phyloP scores from a whole-genome alignment of 352 stramenopile genomes.

The Halophytophthora batemanensis region DNA sequence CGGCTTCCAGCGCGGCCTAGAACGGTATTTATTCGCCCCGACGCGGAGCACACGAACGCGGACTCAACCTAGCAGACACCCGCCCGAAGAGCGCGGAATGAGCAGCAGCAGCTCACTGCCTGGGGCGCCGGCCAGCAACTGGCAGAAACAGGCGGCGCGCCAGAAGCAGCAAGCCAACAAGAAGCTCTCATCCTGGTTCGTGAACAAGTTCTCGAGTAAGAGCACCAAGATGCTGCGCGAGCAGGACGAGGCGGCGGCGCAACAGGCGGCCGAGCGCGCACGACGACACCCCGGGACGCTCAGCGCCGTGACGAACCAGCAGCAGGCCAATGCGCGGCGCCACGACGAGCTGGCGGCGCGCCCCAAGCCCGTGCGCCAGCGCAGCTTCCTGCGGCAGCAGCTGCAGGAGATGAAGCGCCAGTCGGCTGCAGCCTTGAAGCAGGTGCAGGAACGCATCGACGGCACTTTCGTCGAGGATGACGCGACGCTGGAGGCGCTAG shows the following conservation, averaged over 20 bases:
- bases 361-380: slow-evolving; percentile 48
- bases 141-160: slow-evolving; percentile 52
- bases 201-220: slow-evolving; percentile 61
- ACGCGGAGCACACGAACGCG: too few species aligned
- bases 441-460: slow-evolving; percentile 44
- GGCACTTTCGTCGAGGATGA: slow-evolving; percentile 33
- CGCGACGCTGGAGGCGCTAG: slow-evolving; percentile 16
- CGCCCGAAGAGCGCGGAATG: slow-evolving; percentile 7
- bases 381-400: slow-evolving; percentile 65
- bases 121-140: slow-evolving; percentile 16
- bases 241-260: slow-evolving; percentile 48
- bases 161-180: slow-evolving; percentile 59
- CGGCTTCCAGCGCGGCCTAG: too few species aligned
- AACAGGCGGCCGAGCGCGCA: slow-evolving; percentile 23
- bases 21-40: too few species aligned
- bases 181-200: slow-evolving; percentile 66
- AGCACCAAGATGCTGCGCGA: slow-evolving; percentile 56
- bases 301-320: slow-evolving; percentile 34
- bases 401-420: slow-evolving; percentile 78
- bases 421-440: slow-evolving; percentile 50
- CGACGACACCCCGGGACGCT: slow-evolving; percentile 36
- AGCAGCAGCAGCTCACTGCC: slow-evolving; percentile 26
- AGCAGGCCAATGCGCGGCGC: slow-evolving; percentile 22
- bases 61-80: too few species aligned
- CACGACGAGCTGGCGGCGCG: slow-evolving; percentile 20